Conservation (phyloP, 305 asterid genomes). For the Salvia sclarea region DNA sequence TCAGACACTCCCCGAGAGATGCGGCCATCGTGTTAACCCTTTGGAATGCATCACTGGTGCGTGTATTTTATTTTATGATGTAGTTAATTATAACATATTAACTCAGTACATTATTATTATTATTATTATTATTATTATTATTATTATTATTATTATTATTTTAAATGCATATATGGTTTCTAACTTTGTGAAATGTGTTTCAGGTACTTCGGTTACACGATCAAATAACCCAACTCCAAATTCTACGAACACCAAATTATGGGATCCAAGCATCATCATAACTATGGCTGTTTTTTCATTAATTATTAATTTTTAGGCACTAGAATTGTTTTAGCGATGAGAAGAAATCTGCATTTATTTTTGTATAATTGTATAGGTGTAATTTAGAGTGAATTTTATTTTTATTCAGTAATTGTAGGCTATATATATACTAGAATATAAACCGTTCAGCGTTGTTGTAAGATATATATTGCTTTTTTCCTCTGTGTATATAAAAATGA, state of each 20-base stretch:
- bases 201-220: slow-evolving; percentile 42
- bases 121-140: too few relatives aligned
- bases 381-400: neutral
- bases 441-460: too few relatives aligned
- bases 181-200: slow-evolving; percentile 4
- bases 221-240: slow-evolving; percentile 34
- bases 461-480: too few relatives aligned
- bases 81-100: too few relatives aligned
- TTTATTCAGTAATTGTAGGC: neutral
- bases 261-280: slow-evolving; percentile 29
- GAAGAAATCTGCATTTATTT: neutral
- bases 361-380: neutral
- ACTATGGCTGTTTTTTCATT: slow-evolving; percentile 24
- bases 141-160: too few relatives aligned
- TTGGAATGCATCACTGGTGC: slow-evolving; percentile 52
- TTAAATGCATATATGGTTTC: too few relatives aligned
- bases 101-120: too few relatives aligned
- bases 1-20: slow-evolving; percentile 48
- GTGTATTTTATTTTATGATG: too few relatives aligned
- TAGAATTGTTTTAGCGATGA: neutral
- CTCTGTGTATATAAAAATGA: too few relatives aligned
- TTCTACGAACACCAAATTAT: slow-evolving; percentile 21
- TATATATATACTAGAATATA: too few relatives aligned
- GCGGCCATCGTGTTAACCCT: slow-evolving; percentile 56
- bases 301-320: slow-evolving; percentile 16